Conservation (phyloP, 2,329 filamentous ascomycete genomes). For the Pseudogymnoascus sp. region DNA sequence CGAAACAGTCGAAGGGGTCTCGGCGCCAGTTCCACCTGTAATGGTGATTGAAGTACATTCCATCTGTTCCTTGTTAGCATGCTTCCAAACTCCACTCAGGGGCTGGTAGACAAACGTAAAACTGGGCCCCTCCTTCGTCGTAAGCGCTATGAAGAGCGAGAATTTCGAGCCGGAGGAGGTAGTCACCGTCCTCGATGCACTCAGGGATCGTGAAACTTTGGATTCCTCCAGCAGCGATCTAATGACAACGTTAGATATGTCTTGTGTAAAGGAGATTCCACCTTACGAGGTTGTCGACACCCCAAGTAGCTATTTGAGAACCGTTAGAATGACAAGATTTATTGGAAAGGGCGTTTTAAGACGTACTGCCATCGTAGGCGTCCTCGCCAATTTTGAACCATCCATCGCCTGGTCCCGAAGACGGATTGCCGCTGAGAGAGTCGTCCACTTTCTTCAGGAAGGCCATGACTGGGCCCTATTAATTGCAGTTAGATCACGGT, state of each 20-base stretch:
- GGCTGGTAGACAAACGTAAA: conserved; percentile 11
- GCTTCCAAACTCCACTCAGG: conserved; percentile 15
- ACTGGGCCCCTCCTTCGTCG: conserved; percentile 17
- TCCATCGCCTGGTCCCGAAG: conserved; percentile 23
- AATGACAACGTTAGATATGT: not conserved
- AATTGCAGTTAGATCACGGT: conserved; percentile 28
- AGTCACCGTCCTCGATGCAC: conserved; percentile 23
- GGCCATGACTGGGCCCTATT: conserved; percentile 47
- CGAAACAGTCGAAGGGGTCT: conserved; percentile 18
- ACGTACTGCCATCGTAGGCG: not conserved
- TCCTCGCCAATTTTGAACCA: conserved; percentile 50
- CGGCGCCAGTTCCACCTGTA: conserved; percentile 20
- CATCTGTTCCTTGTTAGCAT: conserved; percentile 14
- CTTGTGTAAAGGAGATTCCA: not conserved
- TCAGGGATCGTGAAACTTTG: conserved; percentile 15
- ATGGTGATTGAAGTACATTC: conserved; percentile 24
- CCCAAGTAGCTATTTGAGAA: not conserved
- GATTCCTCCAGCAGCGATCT: not conserved
- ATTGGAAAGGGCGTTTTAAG: not conserved
- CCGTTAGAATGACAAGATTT: not conserved
- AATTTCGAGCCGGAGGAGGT: conserved; percentile 23
- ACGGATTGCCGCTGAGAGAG: conserved; percentile 37
- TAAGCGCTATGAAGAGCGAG: conserved; percentile 21
- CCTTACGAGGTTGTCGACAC: not conserved
- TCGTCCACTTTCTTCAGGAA: conserved; percentile 45